Evolutionary conservation across 805 yeast species (phyloP), one percentile per base, ranked within the genome.

Genomic region (Saccharomycopsis capsularis): DNA sequence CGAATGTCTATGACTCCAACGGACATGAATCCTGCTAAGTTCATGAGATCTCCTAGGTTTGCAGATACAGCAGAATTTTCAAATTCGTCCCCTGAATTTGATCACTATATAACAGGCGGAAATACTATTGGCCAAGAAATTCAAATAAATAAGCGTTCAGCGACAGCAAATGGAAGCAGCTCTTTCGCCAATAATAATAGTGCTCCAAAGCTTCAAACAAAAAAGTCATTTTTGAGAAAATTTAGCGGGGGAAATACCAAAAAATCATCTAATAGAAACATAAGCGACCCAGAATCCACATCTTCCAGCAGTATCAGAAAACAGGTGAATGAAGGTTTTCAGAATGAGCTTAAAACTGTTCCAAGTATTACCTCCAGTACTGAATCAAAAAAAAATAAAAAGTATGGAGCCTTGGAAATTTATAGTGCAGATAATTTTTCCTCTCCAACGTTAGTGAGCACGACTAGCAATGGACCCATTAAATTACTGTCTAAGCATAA

Each of bases 41-140:
- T 27, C 7, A 27, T 7, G 13, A 27, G 32, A 27, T 27, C 32
- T 7, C 32, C 32, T 13, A 27, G 13, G 7, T 27, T 27, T 27
- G 7, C 7, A 7, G 13, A 27, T 27, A 13, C 7, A 13, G 13
- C 32, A 7, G 32, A 27, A 27, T 27, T 27, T 27, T 27, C 13
- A 7, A 34, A 13, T 7, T 29, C 13, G 7, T 27, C 44, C 4
- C 32, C 44, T 16, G 44, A 41, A 41, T 41, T 41, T 41, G 44
- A 41, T 11, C 21, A 23, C 16, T 16, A 15, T 40, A 22, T 15
- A n/a, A n/a, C 11, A 29, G 16, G 7, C 11, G 38, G 32, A 5
- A 24, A 23, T 19, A 52, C 53, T 5, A 46, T 50, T 22, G 54
- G 54, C 19, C 54, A 51, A 32, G 54, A 51, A 29, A 51, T 51